Conservation (phyloP, 2,329 filamentous ascomycete genomes). For the Gnomoniopsis sp. region DNA sequence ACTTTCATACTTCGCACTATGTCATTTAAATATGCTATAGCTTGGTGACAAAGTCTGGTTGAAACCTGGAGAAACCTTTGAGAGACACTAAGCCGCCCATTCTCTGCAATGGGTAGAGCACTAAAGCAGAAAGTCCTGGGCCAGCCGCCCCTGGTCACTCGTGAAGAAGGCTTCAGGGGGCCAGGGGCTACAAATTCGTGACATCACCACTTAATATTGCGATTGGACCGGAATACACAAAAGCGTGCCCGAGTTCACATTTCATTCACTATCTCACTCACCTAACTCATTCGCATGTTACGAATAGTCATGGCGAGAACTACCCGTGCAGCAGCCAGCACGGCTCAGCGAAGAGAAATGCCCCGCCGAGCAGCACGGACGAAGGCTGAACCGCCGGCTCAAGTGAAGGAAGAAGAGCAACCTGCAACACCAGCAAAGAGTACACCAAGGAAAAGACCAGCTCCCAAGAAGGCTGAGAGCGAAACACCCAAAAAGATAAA, state of each 20-base stretch:
- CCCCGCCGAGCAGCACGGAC: conserved; percentile 12
- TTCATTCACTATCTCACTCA: neutral
- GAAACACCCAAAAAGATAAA: conserved; percentile 10
- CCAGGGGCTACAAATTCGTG: neutral
- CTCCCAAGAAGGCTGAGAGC: conserved; percentile 12
- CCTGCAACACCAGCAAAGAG: neutral
- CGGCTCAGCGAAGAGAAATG: conserved; percentile 3
- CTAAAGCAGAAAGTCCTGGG: neutral
- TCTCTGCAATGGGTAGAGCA: no score
- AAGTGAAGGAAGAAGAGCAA: conserved; percentile 3
- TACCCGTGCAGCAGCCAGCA: conserved; percentile 13
- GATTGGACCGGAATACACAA: neutral
- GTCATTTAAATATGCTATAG: no score
- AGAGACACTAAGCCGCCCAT: no score
- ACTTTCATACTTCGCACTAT: no score
- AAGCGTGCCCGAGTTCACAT: neutral
- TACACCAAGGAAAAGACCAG: conserved; percentile 12
- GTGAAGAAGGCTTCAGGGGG: neutral
- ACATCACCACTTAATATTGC: conserved; percentile 15
- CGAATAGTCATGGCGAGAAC: conserved; percentile 12
- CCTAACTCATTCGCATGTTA: neutral
- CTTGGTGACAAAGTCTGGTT: no score
- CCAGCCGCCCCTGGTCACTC: neutral
- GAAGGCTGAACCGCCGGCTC: conserved; percentile 5
- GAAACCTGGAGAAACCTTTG: no score